Percentiles rank a stretch among this genome's conserved stretches.
phyloP scores from a whole-genome alignment of 805 yeast genomes.

The Candida manassasensis region DNA sequence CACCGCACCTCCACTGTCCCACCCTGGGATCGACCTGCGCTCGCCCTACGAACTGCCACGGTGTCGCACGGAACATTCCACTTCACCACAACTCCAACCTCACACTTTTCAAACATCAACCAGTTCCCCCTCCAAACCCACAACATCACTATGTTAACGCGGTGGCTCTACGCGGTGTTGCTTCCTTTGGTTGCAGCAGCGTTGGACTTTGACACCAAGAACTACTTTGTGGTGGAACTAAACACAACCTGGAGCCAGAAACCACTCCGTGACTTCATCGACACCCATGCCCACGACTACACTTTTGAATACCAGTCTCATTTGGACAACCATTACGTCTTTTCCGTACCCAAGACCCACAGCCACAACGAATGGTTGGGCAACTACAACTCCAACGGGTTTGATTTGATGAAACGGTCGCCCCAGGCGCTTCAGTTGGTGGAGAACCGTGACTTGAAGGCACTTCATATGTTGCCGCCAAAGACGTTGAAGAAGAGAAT shows the following conservation, averaged over 20 bases:
- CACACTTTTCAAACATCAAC: too few relatives aligned
- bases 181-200: not conserved
- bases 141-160: not conserved
- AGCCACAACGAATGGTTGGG: slow-evolving; percentile 31
- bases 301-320: slow-evolving; percentile 62
- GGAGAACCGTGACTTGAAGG: slow-evolving; percentile 28
- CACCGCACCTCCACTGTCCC: too few relatives aligned
- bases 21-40: too few relatives aligned
- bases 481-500: slow-evolving; percentile 50
- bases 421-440: slow-evolving; percentile 20
- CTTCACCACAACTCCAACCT: too few relatives aligned
- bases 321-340: slow-evolving; percentile 58
- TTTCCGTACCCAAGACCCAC: slow-evolving; percentile 47
- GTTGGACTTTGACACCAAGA: slow-evolving; percentile 42
- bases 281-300: slow-evolving; percentile 31
- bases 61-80: too few relatives aligned
- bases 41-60: too few relatives aligned
- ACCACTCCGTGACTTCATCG: slow-evolving; percentile 32
- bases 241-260: slow-evolving; percentile 21
- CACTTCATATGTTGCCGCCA: slow-evolving; percentile 54
- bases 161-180: not conserved
- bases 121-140: too few relatives aligned
- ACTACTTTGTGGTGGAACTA: slow-evolving; percentile 63
- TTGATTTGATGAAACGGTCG: slow-evolving; percentile 24
- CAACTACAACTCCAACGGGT: slow-evolving; percentile 26